Conservation (phyloP, 345 rosid genomes). For the Populus simonii region DNA sequence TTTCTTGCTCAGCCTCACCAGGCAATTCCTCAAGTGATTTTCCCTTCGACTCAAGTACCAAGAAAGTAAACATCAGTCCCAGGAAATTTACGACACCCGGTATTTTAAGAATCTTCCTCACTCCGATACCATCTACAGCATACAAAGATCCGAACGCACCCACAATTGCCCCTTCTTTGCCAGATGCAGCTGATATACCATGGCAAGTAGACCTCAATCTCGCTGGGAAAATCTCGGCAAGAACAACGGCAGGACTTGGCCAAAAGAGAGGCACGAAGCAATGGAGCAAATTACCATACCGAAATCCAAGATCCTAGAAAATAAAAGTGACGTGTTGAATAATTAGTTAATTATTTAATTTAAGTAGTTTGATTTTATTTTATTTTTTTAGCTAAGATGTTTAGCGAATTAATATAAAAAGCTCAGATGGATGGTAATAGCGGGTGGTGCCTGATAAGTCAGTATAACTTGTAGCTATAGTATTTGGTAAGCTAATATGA, state of each 20-base stretch:
- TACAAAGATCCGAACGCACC: slow-evolving; percentile 74
- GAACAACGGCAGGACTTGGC: slow-evolving; percentile 48
- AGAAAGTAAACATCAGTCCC: slow-evolving; percentile 40
- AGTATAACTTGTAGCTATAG: too few species aligned
- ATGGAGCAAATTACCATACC: slow-evolving; percentile 40
- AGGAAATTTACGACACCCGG: slow-evolving; percentile 38
- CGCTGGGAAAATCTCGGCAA: slow-evolving; percentile 79
- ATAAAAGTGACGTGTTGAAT: accelerated
- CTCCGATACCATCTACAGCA: slow-evolving; percentile 43
- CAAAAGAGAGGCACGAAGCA: slow-evolving; percentile 61
- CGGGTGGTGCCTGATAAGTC: too few species aligned
- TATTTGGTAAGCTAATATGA: too few species aligned
- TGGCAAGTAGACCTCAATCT: slow-evolving; percentile 77
- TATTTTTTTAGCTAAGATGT: too few species aligned
- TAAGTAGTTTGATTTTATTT: too few species aligned
- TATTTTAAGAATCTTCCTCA: slow-evolving; percentile 37
- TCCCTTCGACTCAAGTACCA: slow-evolving; percentile 54
- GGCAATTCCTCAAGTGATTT: slow-evolving; percentile 57
- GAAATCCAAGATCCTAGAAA: too few species aligned
- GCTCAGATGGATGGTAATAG: accelerated
- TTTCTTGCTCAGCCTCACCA: slow-evolving; percentile 41
- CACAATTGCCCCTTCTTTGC: slow-evolving; percentile 70
- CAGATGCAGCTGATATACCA: slow-evolving; percentile 67
- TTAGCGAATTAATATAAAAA: too few species aligned
- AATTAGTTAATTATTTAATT: too few species aligned